Percentiles rank a stretch among this genome's conserved stretches.
Conservation (phyloP, 371 early-diverging fungal species). For the Mortierella sp. region DNA sequence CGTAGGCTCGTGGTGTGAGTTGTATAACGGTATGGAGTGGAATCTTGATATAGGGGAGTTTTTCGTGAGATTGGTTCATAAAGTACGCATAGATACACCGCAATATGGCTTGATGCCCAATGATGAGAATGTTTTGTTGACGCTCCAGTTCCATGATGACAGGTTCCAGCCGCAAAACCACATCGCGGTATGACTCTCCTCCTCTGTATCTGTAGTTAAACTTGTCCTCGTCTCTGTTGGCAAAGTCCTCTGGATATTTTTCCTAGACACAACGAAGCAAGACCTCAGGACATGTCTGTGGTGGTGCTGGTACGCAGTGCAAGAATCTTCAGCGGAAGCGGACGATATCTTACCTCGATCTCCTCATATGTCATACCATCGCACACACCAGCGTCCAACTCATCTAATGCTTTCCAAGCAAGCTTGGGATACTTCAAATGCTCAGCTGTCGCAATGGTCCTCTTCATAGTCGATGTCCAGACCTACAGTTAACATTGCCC, state of each 20-base stretch:
- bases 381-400: conserved; percentile 96
- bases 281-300: not conserved
- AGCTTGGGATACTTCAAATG: conserved; percentile 86
- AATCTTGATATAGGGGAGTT: conserved; percentile 95
- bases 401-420: conserved; percentile 97
- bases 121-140: conserved; percentile 94
- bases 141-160: conserved; percentile 98
- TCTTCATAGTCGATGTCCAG: conserved; percentile 95
- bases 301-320: not conserved
- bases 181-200: conserved; percentile 95
- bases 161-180: conserved; percentile 89
- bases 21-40: conserved; percentile 97
- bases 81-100: conserved; percentile 96
- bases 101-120: conserved; percentile 94
- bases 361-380: conserved; percentile 99
- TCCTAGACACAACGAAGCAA: conserved; percentile 48
- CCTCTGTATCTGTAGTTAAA: conserved; percentile 93
- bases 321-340: not conserved
- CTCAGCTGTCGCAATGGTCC: conserved; percentile 90
- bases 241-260: conserved; percentile 86
- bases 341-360: conserved; percentile 71
- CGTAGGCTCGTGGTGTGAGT: conserved; percentile 94
- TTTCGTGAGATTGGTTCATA: conserved; percentile 88
- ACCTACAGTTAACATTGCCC: conserved; percentile 56
- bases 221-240: conserved; percentile 94